Evolutionary conservation across 208 protist species (phyloP).

Genomic region (Acanthamoeba healyi): DNA sequence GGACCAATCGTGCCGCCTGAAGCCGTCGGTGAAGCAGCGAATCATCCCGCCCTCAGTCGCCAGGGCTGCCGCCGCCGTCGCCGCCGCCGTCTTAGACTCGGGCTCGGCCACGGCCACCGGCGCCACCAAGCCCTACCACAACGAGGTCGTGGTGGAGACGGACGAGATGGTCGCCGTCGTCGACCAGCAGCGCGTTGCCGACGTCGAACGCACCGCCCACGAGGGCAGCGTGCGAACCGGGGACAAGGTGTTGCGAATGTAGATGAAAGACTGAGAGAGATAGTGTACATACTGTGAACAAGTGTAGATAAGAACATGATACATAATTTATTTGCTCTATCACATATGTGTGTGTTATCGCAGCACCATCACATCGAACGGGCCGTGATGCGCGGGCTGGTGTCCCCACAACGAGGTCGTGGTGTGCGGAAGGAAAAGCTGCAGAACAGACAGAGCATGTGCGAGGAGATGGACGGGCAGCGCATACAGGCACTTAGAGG

Average conservation of each 20-base stretch:
- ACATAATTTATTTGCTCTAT: too few species aligned
- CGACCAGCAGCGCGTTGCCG: neutral
- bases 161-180: neutral
- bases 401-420: too few species aligned
- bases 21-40: slow-evolving; percentile 14
- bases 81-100: too few species aligned
- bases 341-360: too few species aligned
- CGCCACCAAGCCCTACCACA: too few species aligned
- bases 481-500: neutral
- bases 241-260: neutral
- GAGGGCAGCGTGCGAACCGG: neutral
- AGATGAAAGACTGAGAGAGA: neutral
- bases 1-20: slow-evolving; percentile 57
- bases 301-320: neutral
- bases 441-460: neutral
- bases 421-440: neutral
- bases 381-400: too few species aligned
- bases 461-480: too few species aligned
- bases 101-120: too few species aligned
- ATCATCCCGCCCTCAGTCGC: neutral
- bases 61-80: neutral
- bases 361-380: too few species aligned
- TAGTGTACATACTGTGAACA: too few species aligned
- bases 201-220: neutral
- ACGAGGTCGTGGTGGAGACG: neutral